Percentiles rank a stretch among this genome's conserved stretches.
Evolutionary conservation across 495 filamentous ascomycete species (phyloP).

Genomic region (Tuber calosporum): DNA sequence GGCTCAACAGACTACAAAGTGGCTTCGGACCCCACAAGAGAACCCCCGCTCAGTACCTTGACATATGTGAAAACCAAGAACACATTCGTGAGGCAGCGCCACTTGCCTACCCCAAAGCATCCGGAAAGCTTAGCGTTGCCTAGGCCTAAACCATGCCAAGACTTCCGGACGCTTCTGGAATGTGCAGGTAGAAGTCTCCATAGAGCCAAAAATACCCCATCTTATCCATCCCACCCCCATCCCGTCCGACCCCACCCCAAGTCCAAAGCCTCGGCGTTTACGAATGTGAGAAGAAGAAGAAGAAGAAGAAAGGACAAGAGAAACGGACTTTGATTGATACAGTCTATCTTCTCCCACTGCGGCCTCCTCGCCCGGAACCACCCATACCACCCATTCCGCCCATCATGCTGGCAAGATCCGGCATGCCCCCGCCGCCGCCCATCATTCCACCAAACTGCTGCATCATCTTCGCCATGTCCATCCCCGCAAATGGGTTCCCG

Average conservation of each 20-base stretch:
- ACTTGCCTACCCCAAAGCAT: too few relatives aligned
- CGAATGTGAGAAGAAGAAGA: not conserved
- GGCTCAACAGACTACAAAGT: not conserved
- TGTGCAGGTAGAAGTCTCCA: not conserved
- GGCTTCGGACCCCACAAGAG: not conserved
- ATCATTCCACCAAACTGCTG: slow-evolving; percentile 68
- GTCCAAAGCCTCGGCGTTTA: not conserved
- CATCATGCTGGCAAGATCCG: slow-evolving; percentile 36
- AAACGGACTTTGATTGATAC: not conserved
- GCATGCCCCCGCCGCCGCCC: slow-evolving; percentile 50
- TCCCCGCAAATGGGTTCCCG: slow-evolving; percentile 53
- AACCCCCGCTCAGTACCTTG: not conserved
- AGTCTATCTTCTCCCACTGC: slow-evolving; percentile 24
- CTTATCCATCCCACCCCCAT: too few relatives aligned
- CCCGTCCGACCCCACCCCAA: not conserved
- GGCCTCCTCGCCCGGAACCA: slow-evolving; percentile 16
- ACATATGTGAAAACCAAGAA: not conserved
- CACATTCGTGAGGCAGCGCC: not conserved
- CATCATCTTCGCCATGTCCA: slow-evolving; percentile 73
- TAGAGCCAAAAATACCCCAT: not conserved
- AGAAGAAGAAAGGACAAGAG: not conserved
- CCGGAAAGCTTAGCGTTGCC: too few relatives aligned
- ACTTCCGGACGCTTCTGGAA: too few relatives aligned
- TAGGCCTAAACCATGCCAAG: too few relatives aligned
- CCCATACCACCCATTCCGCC: slow-evolving; percentile 37